phyloP scores from a whole-genome alignment of 2,329 filamentous ascomycete species.

The Fusarium anthophilum region DNA sequence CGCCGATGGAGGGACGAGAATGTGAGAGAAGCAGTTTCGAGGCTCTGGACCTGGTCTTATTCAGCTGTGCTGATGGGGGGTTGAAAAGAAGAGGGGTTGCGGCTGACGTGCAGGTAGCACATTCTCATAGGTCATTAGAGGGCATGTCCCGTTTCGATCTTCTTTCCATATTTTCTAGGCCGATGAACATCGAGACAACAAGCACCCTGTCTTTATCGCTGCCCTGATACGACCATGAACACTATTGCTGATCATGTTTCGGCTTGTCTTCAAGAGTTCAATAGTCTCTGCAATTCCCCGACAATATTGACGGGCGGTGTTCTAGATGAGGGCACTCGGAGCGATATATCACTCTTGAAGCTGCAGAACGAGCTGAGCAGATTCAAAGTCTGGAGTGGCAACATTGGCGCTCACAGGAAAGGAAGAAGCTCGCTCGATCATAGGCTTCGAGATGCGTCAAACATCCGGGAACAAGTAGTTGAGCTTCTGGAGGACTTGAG shows the following conservation, averaged over 20 bases:
- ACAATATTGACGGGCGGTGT: fast-evolving
- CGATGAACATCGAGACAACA: neutral
- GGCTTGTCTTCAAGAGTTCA: neutral
- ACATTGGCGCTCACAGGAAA: neutral
- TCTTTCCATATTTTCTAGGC: neutral
- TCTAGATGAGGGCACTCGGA: fast-evolving
- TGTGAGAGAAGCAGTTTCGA: fast-evolving
- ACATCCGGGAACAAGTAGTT: neutral
- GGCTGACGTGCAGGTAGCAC: neutral
- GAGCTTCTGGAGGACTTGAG: neutral
- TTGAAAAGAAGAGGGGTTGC: slow-evolving; percentile 1
- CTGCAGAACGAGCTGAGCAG: neutral
- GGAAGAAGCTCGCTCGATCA: slow-evolving; percentile 5
- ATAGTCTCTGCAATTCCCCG: neutral
- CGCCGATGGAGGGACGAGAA: fast-evolving
- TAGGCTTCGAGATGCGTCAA: slow-evolving; percentile 16
- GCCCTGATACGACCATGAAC: too few relatives aligned
- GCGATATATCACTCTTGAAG: fast-evolving
- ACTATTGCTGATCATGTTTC: neutral
- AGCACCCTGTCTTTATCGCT: too few relatives aligned
- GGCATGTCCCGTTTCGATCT: fast-evolving
- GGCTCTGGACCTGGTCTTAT: fast-evolving
- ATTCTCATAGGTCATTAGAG: fast-evolving
- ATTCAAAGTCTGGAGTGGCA: slow-evolving; percentile 21
- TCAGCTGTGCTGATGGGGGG: neutral